Percentiles rank a stretch among this genome's conserved stretches.
Conservation (phyloP, 2,329 filamentous ascomycete species). For the Colletotrichum sublineola region DNA sequence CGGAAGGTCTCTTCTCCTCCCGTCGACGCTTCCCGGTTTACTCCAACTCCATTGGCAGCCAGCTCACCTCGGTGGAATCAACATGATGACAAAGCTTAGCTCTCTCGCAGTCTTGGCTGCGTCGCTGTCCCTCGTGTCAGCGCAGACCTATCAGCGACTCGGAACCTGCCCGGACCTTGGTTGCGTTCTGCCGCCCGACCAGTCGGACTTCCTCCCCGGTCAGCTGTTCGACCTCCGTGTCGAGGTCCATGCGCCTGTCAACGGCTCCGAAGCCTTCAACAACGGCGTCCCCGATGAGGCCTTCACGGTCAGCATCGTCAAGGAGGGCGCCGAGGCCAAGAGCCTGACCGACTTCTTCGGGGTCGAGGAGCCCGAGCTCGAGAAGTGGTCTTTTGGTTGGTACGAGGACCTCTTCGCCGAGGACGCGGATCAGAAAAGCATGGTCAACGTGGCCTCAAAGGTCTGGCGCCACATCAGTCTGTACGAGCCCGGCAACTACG, state of each 20-base stretch:
- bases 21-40: constrained; percentile 22
- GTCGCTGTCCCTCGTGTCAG: constrained; percentile 58
- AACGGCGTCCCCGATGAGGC: constrained; percentile 77
- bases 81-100: constrained; percentile 56
- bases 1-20: not conserved
- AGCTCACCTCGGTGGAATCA: constrained; percentile 30
- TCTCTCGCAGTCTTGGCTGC: constrained; percentile 51
- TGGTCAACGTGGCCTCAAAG: constrained; percentile 86
- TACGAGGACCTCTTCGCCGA: constrained; percentile 86
- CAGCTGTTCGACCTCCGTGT: constrained; percentile 88
- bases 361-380: constrained; percentile 81
- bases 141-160: constrained; percentile 71
- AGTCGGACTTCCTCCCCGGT: constrained; percentile 84
- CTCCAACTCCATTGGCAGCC: constrained; percentile 30
- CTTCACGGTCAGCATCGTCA: constrained; percentile 81
- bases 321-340: constrained; percentile 67
- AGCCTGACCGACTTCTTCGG: constrained; percentile 76
- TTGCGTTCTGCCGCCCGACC: constrained; percentile 72
- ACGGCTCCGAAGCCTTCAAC: constrained; percentile 83
- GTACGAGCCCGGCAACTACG: constrained; percentile 84
- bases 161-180: constrained; percentile 71
- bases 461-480: constrained; percentile 81
- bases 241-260: constrained; percentile 84
- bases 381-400: constrained; percentile 88
- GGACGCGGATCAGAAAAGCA: constrained; percentile 75